Evolutionary conservation across 768 basidiomycete species (phyloP).

Genomic region (Termitomyces sp.): DNA sequence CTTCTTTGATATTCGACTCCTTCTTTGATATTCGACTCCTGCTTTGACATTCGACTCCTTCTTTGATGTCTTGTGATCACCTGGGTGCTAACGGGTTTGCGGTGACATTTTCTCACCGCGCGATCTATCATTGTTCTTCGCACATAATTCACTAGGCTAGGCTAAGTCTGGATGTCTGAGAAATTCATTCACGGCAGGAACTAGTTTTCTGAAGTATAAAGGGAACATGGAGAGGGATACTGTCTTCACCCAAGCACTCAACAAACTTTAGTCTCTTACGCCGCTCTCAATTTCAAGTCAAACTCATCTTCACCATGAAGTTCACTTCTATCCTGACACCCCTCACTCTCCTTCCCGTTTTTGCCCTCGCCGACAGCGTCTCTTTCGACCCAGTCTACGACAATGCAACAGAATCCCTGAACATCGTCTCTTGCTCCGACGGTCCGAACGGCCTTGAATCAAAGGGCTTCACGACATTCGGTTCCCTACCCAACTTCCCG

Average conservation of each 20-base stretch:
- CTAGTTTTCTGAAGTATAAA: not conserved
- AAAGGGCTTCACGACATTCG: constrained; percentile 35
- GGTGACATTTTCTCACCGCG: not conserved
- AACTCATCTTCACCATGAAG: constrained; percentile 25
- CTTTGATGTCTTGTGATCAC: not conserved
- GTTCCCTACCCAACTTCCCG: constrained; percentile 45
- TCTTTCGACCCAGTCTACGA: constrained; percentile 41
- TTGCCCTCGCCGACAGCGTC: not conserved
- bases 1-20: not conserved
- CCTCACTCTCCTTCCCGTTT: constrained; percentile 5
- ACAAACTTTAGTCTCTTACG: not conserved
- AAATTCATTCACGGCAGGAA: not conserved
- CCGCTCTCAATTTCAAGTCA: too few relatives aligned
- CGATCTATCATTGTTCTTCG: not conserved
- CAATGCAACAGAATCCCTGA: constrained; percentile 22
- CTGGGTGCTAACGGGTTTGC: not conserved
- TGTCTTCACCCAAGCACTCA: not conserved
- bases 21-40: not conserved
- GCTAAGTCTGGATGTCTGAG: not conserved
- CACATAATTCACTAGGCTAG: not conserved
- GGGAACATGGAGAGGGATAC: not conserved
- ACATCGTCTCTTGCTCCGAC: constrained; percentile 40
- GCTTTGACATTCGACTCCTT: not conserved
- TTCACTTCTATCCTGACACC: constrained; percentile 19
- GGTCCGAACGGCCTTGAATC: constrained; percentile 37